A percentile compares a stretch with the other conserved stretches of the same genome.
These are phyloP conservation scores for Sclerotiophoma versabilis DNA, from an alignment of 2,329 filamentous ascomycete species.

Conservation along the genomic window DNA sequence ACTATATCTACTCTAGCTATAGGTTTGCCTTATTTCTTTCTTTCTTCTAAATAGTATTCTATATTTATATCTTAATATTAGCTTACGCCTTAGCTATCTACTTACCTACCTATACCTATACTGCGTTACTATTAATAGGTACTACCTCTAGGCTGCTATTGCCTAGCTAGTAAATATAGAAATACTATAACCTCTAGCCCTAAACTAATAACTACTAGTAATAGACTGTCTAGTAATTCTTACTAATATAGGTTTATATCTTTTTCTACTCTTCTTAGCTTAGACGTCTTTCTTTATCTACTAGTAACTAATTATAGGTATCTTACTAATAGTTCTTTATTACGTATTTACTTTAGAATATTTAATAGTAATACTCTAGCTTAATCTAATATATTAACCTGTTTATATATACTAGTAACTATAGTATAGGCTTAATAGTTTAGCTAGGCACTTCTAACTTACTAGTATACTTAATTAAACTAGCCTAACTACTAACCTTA, in stretches of 20 bases:
- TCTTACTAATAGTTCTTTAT: slow-evolving; percentile 11
- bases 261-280: background rate
- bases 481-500: background rate
- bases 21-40: no score
- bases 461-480: background rate
- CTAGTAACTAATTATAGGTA: slow-evolving; percentile 1
- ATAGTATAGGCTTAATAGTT: background rate
- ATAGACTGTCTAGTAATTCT: background rate
- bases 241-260: background rate
- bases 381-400: slow-evolving; percentile 3
- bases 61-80: no score
- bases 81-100: no score
- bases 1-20: no score
- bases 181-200: background rate
- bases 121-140: no score
- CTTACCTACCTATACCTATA: no score
- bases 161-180: background rate
- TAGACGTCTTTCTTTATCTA: background rate
- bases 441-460: background rate
- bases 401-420: background rate
- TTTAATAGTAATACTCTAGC: background rate
- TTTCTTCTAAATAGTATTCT: no score
- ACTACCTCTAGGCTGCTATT: slow-evolving; percentile 16
- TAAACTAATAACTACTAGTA: background rate
- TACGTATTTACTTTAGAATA: background rate